Evolutionary conservation across 2,329 filamentous ascomycete species (phyloP).

Genomic region (Penicillium sp.): DNA sequence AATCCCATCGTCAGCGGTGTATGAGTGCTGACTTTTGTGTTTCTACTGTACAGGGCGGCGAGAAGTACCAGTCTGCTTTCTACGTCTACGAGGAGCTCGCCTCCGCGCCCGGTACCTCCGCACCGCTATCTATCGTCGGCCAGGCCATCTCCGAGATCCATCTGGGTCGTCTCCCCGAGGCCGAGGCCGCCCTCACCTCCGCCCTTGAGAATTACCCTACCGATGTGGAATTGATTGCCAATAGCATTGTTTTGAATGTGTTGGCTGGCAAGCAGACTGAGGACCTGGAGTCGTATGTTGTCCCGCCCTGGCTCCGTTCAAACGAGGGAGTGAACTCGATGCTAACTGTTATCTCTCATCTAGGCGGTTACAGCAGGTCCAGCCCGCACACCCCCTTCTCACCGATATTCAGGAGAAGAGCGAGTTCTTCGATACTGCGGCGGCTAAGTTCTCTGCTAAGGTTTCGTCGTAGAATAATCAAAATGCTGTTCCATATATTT

Average conservation of each 20-base stretch:
- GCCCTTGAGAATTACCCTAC: conserved; percentile 71
- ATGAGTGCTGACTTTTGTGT: background rate
- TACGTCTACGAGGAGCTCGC: conserved; percentile 98
- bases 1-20: background rate
- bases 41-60: conserved; percentile 65
- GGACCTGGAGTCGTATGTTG: conserved; percentile 62
- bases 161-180: conserved; percentile 82
- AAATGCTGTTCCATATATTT: conserved; percentile 13
- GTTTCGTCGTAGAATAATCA: conserved; percentile 46
- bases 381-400: conserved; percentile 69
- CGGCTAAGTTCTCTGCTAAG: conserved; percentile 82
- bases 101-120: conserved; percentile 76
- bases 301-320: background rate
- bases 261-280: conserved; percentile 69
- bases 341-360: conserved; percentile 18
- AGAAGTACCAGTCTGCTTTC: conserved; percentile 94
- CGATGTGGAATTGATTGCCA: conserved; percentile 74
- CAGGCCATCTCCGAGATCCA: conserved; percentile 92
- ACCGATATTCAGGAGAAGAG: conserved; percentile 79
- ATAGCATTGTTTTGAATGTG: conserved; percentile 74
- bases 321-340: background rate
- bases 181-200: conserved; percentile 79
- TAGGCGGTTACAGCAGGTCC: conserved; percentile 48
- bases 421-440: conserved; percentile 80
- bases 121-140: conserved; percentile 71